Evolutionary conservation across 768 basidiomycete genomes (phyloP).

Genomic region (Hemileccinum rubropunctum): DNA sequence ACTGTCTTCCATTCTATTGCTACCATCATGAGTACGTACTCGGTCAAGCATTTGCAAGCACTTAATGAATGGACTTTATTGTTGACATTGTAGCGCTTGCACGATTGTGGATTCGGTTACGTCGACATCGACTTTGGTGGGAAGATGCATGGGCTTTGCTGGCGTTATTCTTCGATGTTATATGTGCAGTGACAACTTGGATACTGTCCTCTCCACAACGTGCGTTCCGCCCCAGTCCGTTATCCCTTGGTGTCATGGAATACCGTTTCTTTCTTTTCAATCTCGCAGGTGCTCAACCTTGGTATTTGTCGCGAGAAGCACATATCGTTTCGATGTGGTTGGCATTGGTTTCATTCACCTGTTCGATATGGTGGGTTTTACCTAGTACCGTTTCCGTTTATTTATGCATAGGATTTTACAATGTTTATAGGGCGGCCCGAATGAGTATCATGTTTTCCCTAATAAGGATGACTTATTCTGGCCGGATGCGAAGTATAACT

Average conservation of each 20-base stretch:
- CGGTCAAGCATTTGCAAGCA: background rate
- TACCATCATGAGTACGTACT: conserved; percentile 4
- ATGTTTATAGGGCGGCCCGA: conserved; percentile 8
- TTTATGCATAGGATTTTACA: background rate
- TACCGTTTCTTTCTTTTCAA: background rate
- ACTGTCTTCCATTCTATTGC: conserved; percentile 11
- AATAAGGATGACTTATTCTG: conserved; percentile 2
- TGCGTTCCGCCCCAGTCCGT: background rate
- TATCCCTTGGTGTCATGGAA: background rate
- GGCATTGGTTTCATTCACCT: background rate
- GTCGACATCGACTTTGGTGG: conserved; percentile 12
- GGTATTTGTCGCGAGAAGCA: background rate
- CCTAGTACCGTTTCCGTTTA: background rate
- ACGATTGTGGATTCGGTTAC: conserved; percentile 9
- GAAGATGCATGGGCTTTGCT: conserved; percentile 10
- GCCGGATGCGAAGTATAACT: conserved; percentile 1
- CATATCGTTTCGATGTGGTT: conserved; percentile 7
- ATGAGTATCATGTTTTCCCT: conserved; percentile 18
- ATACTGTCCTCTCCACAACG: background rate
- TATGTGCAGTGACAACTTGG: conserved; percentile 10
- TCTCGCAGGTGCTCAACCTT: background rate
- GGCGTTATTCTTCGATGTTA: conserved; percentile 2
- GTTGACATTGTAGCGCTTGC: background rate
- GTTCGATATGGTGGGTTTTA: conserved; percentile 8
- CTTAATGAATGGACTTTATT: background rate